These are phyloP conservation scores for Colletotrichum neosansevieriae DNA, from an alignment of 2,329 filamentous ascomycete species.

Conservation along the genomic window DNA sequence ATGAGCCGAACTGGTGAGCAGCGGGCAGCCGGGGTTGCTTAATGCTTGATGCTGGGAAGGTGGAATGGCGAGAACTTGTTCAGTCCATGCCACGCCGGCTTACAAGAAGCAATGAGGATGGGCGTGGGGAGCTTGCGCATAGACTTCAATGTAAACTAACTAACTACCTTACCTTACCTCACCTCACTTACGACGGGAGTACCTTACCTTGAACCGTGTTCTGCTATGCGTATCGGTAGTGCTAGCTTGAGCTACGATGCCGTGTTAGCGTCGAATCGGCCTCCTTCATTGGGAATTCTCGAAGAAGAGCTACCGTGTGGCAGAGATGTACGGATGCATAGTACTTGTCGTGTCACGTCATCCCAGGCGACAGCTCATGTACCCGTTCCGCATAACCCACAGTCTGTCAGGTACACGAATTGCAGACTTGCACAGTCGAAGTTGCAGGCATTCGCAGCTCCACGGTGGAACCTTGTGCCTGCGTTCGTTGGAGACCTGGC, in stretches of 20 bases:
- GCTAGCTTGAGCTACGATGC: too few species aligned
- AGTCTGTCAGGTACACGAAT: constrained; percentile 36
- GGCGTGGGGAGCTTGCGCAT: too few species aligned
- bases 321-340: not conserved
- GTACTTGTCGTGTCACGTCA: not conserved
- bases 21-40: constrained; percentile 1
- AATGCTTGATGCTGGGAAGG: constrained; percentile 4
- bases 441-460: constrained; percentile 9
- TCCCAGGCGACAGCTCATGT: not conserved
- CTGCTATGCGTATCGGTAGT: too few species aligned
- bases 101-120: not conserved
- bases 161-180: too few species aligned
- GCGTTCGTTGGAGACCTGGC: constrained; percentile 20
- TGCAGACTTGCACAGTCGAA: constrained; percentile 21
- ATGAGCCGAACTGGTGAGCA: constrained; percentile 8
- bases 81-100: not conserved
- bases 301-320: not conserved
- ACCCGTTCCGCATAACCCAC: constrained; percentile 1
- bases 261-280: not conserved
- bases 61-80: not conserved
- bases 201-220: not conserved
- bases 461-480: constrained; percentile 26
- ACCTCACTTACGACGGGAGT: too few species aligned
- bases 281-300: not conserved
- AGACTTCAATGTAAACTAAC: too few species aligned